phyloP scores from a whole-genome alignment of 176 grass and related monocot species.

The Aegilops umbellulata region DNA sequence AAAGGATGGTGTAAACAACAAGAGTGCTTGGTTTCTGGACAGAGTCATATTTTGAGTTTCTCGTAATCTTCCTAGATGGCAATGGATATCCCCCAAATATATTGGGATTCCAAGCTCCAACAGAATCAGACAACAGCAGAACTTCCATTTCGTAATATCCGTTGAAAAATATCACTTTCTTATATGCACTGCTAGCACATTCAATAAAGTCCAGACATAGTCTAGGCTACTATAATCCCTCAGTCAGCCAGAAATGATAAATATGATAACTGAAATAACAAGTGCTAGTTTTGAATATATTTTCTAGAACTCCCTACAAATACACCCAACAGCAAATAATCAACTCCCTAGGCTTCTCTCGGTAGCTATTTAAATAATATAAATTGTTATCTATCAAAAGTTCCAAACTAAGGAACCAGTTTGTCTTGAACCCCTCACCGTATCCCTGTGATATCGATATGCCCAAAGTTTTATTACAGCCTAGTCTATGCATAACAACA shows the following conservation, averaged over 20 bases:
- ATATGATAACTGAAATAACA: neutral
- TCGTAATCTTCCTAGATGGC: neutral
- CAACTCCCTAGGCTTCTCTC: neutral
- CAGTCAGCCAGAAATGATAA: neutral
- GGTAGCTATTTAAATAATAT: neutral
- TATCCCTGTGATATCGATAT: neutral
- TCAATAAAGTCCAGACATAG: neutral
- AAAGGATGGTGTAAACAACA: conserved; percentile 26
- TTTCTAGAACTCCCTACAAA: neutral
- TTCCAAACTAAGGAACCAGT: conserved; percentile 3
- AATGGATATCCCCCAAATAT: conserved; percentile 2
- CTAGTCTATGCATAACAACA: conserved; percentile 19
- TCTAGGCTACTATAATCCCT: neutral
- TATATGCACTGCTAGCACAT: neutral
- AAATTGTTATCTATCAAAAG: neutral
- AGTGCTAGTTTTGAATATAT: neutral
- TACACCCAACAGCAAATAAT: neutral
- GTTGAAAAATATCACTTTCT: neutral
- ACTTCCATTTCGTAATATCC: neutral
- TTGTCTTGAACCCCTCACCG: conserved; percentile 18
- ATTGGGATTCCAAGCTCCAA: neutral
- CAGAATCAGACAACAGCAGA: neutral
- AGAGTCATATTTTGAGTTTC: neutral
- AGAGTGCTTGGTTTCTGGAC: neutral
- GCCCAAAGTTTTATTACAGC: conserved; percentile 6